Percentiles rank a stretch among this genome's conserved stretches.
These are phyloP conservation scores for Chlorella variabilis DNA, from an alignment of 163 green algal genomes.

Conservation along the genomic window DNA sequence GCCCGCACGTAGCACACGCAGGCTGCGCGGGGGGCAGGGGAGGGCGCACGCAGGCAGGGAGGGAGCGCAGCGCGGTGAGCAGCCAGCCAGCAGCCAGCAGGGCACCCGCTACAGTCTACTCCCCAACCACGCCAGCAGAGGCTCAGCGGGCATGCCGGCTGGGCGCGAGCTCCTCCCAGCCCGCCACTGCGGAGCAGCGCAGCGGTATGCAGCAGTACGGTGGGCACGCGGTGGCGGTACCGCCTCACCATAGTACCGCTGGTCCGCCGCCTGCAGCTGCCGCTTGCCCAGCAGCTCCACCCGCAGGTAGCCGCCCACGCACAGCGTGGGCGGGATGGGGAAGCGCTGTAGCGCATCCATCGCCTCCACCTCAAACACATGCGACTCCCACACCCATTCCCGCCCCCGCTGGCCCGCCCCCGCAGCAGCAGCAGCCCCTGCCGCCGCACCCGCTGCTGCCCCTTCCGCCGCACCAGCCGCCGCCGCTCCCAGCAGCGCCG, in stretches of 20 bases:
- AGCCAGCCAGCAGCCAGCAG: too few species aligned
- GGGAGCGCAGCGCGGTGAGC: too few species aligned
- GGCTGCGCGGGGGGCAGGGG: background rate
- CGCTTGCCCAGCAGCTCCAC: slow-evolving; percentile 54
- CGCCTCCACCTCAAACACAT: slow-evolving; percentile 14
- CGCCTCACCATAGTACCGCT: slow-evolving; percentile 47
- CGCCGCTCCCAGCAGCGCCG: background rate
- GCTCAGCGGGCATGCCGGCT: too few species aligned
- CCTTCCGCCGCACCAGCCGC: too few species aligned
- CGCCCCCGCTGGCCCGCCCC: background rate
- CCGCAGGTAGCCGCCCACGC: slow-evolving; percentile 42
- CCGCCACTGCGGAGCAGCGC: too few species aligned
- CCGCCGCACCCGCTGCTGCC: background rate
- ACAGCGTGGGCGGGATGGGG: slow-evolving; percentile 41
- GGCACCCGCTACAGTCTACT: too few species aligned
- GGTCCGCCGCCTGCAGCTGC: slow-evolving; percentile 47
- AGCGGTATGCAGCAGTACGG: too few species aligned
- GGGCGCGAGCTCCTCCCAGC: too few species aligned
- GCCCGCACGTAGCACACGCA: slow-evolving; percentile 43
- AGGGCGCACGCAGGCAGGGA: background rate
- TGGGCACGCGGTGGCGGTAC: background rate
- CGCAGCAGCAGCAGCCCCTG: background rate
- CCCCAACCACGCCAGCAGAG: too few species aligned
- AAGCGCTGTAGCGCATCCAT: slow-evolving; percentile 45
- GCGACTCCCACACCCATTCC: slow-evolving; percentile 29